Base-by-base conservation (phyloP, 2,329 filamentous ascomycete species). In the Cyphellophora europaea region DNA sequence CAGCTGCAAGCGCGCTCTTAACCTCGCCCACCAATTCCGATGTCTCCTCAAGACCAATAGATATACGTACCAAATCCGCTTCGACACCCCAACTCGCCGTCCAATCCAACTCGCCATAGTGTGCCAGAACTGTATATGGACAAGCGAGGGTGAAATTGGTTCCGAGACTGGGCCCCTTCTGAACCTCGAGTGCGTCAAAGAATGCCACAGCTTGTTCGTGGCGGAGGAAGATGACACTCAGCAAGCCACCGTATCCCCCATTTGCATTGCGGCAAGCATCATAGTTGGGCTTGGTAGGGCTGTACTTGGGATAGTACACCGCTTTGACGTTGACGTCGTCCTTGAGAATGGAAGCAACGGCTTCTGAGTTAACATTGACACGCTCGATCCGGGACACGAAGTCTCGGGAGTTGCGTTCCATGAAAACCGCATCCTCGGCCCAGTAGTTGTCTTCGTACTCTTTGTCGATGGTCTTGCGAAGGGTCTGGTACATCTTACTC, bases 361-460 rank as follows among this genome's bases (percentile, higher is more conserved):
- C 73, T 59, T 94, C 87, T 5, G 89, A 82, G 51, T 93, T 95
- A 33, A 64, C 57, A 53, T 95, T 95, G 53, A 93, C 84, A 36
- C 86, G 76, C 44, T 82, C 79, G 41, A 94, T 86, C 37, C 91
- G 76, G 11, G 74, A 72, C 13, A 80, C 72, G 56, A 95, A 96
- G 62, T 96, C 87, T 11, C 91, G 80, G 56, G 87, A 95, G 59
- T 98, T 98, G 43, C 89, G 76, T 62, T 98, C 91, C 64, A 98
- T 79, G 61, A 95, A 94, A 25, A 98, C 77, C 32, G 82, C 77
- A 59, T 98, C 91, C 64, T 95, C 89, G 12, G 82, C 77, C 86
- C 91, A 98, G 56, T 91, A 87, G 36, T 83, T 87, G 57, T 95
- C 86, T 59, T 93, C 84, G 55, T 82, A 91, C 28, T 82, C 74